Conservation (phyloP, 2,329 filamentous ascomycete genomes). For the Apiospora malaysiana region DNA sequence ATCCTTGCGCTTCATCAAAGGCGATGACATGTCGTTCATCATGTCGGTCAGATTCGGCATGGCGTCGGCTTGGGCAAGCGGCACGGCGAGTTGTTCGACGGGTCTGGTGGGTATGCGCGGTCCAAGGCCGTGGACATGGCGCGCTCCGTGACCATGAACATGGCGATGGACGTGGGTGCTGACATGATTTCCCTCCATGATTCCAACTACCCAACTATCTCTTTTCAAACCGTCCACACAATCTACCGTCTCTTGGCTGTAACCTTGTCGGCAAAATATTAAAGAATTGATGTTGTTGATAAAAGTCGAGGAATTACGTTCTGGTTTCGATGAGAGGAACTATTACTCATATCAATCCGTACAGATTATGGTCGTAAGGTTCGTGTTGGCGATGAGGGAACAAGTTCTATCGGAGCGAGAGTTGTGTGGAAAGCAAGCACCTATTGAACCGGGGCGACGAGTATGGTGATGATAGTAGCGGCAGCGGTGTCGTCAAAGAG, state of each 20-base stretch:
- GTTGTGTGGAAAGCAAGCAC: constrained; percentile 7
- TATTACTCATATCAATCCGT: constrained; percentile 5
- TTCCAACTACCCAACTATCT: constrained; percentile 21
- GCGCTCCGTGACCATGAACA: constrained; percentile 27
- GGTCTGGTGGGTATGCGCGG: constrained; percentile 29
- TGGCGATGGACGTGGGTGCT: constrained; percentile 24
- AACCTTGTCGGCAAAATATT: constrained; percentile 3
- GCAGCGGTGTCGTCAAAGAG: constrained; percentile 30
- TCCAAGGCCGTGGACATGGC: constrained; percentile 34
- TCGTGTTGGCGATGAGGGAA: constrained; percentile 1
- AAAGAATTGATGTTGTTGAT: constrained; percentile 19
- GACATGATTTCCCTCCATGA: constrained; percentile 24
- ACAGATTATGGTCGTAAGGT: neutral
- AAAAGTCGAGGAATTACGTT: constrained; percentile 1
- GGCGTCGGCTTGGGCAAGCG: constrained; percentile 24
- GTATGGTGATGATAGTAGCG: neutral
- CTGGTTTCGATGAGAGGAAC: constrained; percentile 1
- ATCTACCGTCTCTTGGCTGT: neutral
- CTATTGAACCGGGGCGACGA: neutral
- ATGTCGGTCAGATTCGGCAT: neutral
- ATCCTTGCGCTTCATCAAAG: constrained; percentile 19
- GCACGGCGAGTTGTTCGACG: constrained; percentile 24
- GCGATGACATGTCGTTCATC: constrained; percentile 1
- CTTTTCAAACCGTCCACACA: constrained; percentile 2
- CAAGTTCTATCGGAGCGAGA: constrained; percentile 1